Base-by-base conservation (phyloP, 805 yeast genomes). In the Myxozyma nipponensis region DNA sequence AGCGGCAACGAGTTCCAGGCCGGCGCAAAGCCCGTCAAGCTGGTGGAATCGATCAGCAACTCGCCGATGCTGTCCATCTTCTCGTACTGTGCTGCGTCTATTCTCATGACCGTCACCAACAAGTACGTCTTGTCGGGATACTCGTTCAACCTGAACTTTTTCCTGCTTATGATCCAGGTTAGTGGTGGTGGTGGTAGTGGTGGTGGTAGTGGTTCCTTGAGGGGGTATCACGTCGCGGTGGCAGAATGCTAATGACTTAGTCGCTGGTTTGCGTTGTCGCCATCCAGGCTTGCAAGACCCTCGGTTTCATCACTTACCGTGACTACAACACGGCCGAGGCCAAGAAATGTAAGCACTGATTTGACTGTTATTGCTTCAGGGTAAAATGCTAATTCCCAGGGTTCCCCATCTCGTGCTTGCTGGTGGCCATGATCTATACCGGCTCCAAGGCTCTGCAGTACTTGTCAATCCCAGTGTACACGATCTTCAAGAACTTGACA, bases 401-500 rank as follows among this genome's bases (percentile, higher is more conserved):
- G 76, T 81, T 87, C 60, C 98, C 98, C 49, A 89, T 93, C 63
- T 90, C 97, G 1, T 71, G 89, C 58, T 72, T 90, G 63, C 79
- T 93, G 64, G 98, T 90, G 40, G 73, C 81, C 42, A 93, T 91
- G 98, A 90, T 90, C 67, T 93, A 90, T 77, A 93, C 98, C 49
- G 84, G 93, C 41, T 86, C 96, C 50, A 93, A 90, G 77, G 96
- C 98, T 15, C 76, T 93, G 64, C 95, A 88, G 72, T 88, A 72
- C 72, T 80, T 93, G 66, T 76, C 91, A 46, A 90, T 93, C 52
- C 98, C 98, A 46, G 95, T 93, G 52, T 93, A 89, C 77, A 93
- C 98, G 59, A 91, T 93, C 63, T 93, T 93, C 84, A 93, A 93
- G 78, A 93, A 93, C 73, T 80, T 93, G 71, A 91, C 98, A 56